These are phyloP conservation scores for Radiomyces spectabilis DNA, from an alignment of 192 early-diverging fungal genomes.

Conservation along the genomic window DNA sequence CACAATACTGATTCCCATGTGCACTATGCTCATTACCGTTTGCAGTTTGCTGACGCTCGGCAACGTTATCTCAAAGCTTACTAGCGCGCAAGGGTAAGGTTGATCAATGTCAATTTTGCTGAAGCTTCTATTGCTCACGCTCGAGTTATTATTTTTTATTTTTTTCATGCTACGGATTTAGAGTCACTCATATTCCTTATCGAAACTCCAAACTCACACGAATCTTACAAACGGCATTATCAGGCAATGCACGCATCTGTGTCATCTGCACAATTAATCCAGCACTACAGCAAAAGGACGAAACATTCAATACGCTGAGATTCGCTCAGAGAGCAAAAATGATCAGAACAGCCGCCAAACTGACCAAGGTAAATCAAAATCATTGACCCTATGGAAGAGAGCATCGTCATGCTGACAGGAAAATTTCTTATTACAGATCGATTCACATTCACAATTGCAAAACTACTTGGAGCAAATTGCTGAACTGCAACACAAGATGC, in stretches of 20 bases:
- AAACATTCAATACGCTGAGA: conserved; percentile 87
- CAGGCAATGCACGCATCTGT: conserved; percentile 83
- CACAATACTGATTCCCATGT: background rate
- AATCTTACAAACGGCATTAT: conserved; percentile 89
- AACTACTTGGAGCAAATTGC: conserved; percentile 15
- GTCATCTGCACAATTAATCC: conserved; percentile 95
- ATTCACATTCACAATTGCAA: conserved; percentile 18
- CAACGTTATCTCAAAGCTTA: conserved; percentile 87
- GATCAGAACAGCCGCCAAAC: conserved; percentile 71
- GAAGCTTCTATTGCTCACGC: background rate
- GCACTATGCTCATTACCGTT: background rate
- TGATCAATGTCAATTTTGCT: background rate
- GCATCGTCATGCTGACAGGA: background rate
- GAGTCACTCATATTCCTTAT: conserved; percentile 81
- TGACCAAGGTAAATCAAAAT: conserved; percentile 61
- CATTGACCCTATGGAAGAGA: too few species aligned
- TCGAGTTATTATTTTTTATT: background rate
- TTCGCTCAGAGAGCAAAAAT: conserved; percentile 91
- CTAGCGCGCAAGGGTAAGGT: conserved; percentile 47
- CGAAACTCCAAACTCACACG: conserved; percentile 95
- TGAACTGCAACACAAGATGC: conserved; percentile 18
- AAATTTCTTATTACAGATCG: conserved; percentile 4
- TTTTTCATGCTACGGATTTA: background rate
- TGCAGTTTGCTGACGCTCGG: conserved; percentile 75
- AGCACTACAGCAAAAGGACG: conserved; percentile 69